Base-by-base conservation (phyloP, 2,329 filamentous ascomycete species). In the Corniculantispora saksenae region DNA sequence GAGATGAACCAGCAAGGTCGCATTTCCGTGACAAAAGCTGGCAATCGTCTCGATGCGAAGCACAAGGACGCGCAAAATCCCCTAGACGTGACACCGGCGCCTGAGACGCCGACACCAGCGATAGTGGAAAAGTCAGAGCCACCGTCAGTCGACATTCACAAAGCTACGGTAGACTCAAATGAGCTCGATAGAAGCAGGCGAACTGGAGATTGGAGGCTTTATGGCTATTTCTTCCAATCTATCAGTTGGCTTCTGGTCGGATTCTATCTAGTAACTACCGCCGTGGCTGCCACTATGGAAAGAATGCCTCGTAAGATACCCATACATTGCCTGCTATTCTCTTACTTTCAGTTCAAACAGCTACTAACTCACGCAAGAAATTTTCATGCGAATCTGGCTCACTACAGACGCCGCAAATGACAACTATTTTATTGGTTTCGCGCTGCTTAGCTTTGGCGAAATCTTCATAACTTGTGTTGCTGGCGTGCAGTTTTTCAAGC, bases 371-470 rank as follows among this genome's bases (percentile, higher is more conserved):
- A n/a, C n/a, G n/a, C n/a, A n/a, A n/a, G n/a, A 53, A 29, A 64
- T 59, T 10, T 64, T 51, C 25, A 64, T 65, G 51, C 57, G 58
- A 13, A n/a, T 65, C 12, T 61, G 58, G 63, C 69, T 67, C 8
- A 67, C 69, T 43, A 65, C 54, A 9, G 58, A 56, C 13, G 58
- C 60, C 17, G 35, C 32, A 7, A 58, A 66, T 21, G 27, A 63
- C 12, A 62, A 66, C 35, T 69, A 65, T 23, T 65, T 56, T 45
- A 21, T 43, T 5, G 63, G 63, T 0, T 57, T 64, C 15, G 62
- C 27, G 3, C 35, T 47, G 10, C n/a, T 64, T 10, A 58, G 45
- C 45, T 15, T 58, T 12, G 23, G 10, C 4, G 55, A 61, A 17
- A 59, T 61, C 13, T 13, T 56, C 56, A 21, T 43, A 3, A 65